Base-by-base conservation (phyloP, 805 yeast species). In the Diddensiella santjacobensis region DNA sequence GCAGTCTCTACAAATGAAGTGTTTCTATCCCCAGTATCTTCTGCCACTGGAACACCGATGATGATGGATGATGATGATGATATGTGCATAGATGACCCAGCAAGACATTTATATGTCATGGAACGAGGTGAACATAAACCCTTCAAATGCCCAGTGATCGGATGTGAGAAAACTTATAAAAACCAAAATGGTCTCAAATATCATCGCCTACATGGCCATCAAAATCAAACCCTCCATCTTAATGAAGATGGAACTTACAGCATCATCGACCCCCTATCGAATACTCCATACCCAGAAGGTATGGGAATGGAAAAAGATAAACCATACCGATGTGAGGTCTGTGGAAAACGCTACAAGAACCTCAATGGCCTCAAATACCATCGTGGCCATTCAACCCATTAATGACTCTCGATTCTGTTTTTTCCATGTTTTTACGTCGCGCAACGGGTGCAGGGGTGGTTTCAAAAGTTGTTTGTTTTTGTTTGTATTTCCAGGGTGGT, bases 301-400 rank as follows among this genome's bases (percentile, higher is more conserved):
- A 84, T 88, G 69, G 96, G 90, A 19, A 78, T 88, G 79, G 99
- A 93, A 67, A 90, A 88, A 72, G 99, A 93, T 72, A 93, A 93
- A 71, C 99, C 99, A 33, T 93, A 91, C 67, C 78, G 97, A 63
- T 93, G 99, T 70, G 98, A 93, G 70, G 96, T 91, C 38, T 93
- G 99, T 71, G 98, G 98, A 50, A 93, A 91, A 70, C 74, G 99
- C 49, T 93, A 93, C 72, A 93, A 93, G 75, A 93, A 93, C 63
- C 73, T 93, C 61, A 93, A 93, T 66, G 99, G 99, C 22, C 75
- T 93, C 67, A 93, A 93, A 69, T 93, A 93, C 67, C 99, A 93
- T 68, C 80, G 97, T 60, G 98, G 96, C 19, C 99, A 93, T 69
- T 83, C 97, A n/a, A 91, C 98, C 38, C 98, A 91, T 72, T 90